Evolutionary conservation across 2,329 filamentous ascomycete genomes (phyloP).

Genomic region (Colletotrichum trifolii): DNA sequence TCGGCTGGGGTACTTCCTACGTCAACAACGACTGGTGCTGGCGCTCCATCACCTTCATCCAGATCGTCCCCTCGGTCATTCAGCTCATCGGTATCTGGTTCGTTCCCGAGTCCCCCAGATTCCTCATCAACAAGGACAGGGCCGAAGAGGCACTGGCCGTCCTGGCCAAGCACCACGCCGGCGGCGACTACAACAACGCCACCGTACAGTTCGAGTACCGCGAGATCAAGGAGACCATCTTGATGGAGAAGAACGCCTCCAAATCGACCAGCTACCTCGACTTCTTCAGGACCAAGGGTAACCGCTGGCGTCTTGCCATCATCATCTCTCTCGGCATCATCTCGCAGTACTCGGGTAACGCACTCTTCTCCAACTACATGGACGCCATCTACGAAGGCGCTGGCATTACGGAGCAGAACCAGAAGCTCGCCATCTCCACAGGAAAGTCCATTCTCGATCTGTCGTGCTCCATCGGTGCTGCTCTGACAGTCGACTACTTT

Average conservation of each 20-base stretch:
- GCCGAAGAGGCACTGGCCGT: conserved; percentile 70
- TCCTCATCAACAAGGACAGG: conserved; percentile 71
- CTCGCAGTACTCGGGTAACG: conserved; percentile 76
- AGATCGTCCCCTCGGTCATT: conserved; percentile 69
- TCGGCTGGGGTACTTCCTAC: conserved; percentile 71
- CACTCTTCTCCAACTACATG: conserved; percentile 75
- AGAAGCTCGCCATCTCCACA: conserved; percentile 65
- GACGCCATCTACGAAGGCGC: conserved; percentile 70
- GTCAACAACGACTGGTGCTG: conserved; percentile 73
- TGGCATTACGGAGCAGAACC: conserved; percentile 67
- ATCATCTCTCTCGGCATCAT: conserved; percentile 73
- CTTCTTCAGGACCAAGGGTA: conserved; percentile 71
- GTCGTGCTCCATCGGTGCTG: conserved; percentile 65
- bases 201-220: conserved; percentile 74
- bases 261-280: conserved; percentile 66
- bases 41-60: conserved; percentile 73
- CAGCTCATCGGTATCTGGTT: conserved; percentile 75
- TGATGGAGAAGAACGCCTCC: conserved; percentile 63
- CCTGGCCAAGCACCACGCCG: conserved; percentile 72
- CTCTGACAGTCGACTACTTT: conserved; percentile 60
- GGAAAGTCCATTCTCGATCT: conserved; percentile 71
- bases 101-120: conserved; percentile 76
- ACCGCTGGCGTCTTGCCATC: conserved; percentile 72
- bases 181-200: conserved; percentile 66
- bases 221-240: conserved; percentile 74